Conservation (phyloP, 192 early-diverging fungal species). For the Coemansia sp. region DNA sequence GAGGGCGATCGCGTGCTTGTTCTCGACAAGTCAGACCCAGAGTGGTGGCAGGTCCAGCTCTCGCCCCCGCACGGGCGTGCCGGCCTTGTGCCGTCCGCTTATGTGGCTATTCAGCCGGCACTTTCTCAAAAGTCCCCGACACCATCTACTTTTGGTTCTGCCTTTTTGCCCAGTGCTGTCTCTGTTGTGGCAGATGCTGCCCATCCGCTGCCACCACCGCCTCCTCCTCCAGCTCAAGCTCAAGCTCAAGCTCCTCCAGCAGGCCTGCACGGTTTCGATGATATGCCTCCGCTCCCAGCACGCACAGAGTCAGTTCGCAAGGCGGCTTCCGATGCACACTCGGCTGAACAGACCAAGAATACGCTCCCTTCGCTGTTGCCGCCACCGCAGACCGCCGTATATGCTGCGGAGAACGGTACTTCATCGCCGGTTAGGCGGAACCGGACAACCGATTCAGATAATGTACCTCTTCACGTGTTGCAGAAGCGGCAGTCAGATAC, state of each 20-base stretch:
- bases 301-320: constrained; percentile 32
- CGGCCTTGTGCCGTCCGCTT: constrained; percentile 86
- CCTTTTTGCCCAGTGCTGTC: not conserved
- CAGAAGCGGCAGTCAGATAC: constrained; percentile 19
- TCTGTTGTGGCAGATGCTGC: not conserved
- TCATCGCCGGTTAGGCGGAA: constrained; percentile 8
- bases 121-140: not conserved
- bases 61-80: constrained; percentile 54
- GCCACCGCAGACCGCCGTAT: not conserved
- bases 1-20: constrained; percentile 85
- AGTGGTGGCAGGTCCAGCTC: constrained; percentile 86
- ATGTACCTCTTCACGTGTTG: constrained; percentile 43
- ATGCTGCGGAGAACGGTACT: not conserved
- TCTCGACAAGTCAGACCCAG: constrained; percentile 76
- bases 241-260: too few species aligned
- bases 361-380: not conserved
- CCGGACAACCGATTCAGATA: constrained; percentile 44
- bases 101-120: constrained; percentile 56
- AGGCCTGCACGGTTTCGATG: not conserved
- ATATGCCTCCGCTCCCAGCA: constrained; percentile 20
- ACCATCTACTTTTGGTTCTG: not conserved
- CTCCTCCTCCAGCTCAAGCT: not conserved
- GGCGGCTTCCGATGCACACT: constrained; percentile 22
- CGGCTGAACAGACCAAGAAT: not conserved
- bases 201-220: not conserved